phyloP scores from a whole-genome alignment of 306 rosid genomes.

The Erythrophleum fordii region DNA sequence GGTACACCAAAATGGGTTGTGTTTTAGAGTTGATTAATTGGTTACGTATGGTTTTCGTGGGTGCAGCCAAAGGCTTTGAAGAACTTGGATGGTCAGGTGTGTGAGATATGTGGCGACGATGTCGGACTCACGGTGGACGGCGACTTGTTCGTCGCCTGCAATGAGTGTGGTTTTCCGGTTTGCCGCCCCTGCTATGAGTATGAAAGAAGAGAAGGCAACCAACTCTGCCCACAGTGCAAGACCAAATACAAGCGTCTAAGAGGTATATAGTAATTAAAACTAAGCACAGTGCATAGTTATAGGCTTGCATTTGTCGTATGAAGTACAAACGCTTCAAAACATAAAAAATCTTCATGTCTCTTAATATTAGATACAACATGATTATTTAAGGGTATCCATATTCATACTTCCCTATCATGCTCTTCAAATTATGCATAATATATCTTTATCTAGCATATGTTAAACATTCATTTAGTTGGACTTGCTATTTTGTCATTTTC shows the following conservation, averaged over 20 bases:
- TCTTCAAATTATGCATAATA: too few relatives aligned
- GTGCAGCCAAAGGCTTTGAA: conserved; percentile 90
- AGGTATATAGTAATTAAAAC: conserved; percentile 42
- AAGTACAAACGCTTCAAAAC: too few relatives aligned
- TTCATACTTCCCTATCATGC: too few relatives aligned
- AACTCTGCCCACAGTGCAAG: conserved; percentile 91
- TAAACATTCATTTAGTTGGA: too few relatives aligned
- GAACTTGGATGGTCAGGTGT: conserved; percentile 94
- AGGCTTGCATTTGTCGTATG: too few relatives aligned
- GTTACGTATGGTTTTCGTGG: background rate
- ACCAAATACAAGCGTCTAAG: conserved; percentile 94
- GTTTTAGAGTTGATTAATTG: background rate
- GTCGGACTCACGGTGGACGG: conserved; percentile 93
- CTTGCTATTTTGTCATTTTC: too few relatives aligned
- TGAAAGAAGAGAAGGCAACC: conserved; percentile 91
- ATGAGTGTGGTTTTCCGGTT: conserved; percentile 94
- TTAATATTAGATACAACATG: too few relatives aligned
- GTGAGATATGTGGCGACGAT: conserved; percentile 96
- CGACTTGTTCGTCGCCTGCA: conserved; percentile 93
- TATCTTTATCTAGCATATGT: too few relatives aligned
- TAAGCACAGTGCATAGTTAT: background rate
- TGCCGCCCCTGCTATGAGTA: conserved; percentile 98
- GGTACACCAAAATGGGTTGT: background rate
- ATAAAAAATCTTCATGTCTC: too few relatives aligned
- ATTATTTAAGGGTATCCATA: too few relatives aligned